A percentile compares a stretch with the other conserved stretches of the same genome.
Conservation (phyloP, 768 basidiomycete genomes). For the Lentinula sp. region DNA sequence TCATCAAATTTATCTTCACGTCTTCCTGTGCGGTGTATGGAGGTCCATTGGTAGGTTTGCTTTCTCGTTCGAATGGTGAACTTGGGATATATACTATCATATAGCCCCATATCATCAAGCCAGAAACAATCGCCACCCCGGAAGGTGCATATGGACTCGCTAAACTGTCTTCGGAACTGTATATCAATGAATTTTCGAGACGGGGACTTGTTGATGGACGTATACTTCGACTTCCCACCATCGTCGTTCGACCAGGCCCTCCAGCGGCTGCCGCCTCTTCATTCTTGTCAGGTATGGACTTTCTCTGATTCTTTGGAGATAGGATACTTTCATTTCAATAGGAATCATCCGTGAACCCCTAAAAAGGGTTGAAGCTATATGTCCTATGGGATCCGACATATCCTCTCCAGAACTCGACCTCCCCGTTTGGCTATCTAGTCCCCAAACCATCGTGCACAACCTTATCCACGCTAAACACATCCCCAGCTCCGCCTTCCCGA, state of each 20-base stretch:
- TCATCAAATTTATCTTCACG: constrained; percentile 51
- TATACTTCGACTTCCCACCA: constrained; percentile 54
- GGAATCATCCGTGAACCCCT: constrained; percentile 55
- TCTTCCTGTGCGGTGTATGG: constrained; percentile 58
- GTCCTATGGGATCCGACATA: constrained; percentile 45
- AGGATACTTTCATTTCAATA: constrained; percentile 7
- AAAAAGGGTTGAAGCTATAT: constrained; percentile 39
- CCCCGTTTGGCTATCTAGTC: constrained; percentile 43
- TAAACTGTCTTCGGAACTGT: constrained; percentile 48
- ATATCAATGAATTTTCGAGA: constrained; percentile 55
- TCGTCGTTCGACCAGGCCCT: constrained; percentile 49
- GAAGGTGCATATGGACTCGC: constrained; percentile 53
- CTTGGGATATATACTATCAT: not conserved
- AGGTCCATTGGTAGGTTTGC: constrained; percentile 34
- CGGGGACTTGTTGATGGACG: constrained; percentile 54
- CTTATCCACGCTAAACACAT: constrained; percentile 43
- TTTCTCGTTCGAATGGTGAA: not conserved
- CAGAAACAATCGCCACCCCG: constrained; percentile 46
- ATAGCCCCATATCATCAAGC: constrained; percentile 37
- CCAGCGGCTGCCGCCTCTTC: constrained; percentile 50
- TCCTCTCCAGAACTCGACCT: constrained; percentile 38
- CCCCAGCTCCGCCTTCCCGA: constrained; percentile 30
- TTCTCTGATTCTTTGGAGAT: not conserved
- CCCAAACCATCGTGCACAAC: constrained; percentile 47
- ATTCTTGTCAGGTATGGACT: constrained; percentile 44